Evolutionary conservation across 2,329 filamentous ascomycete species (phyloP), one percentile per base, ranked within the genome.

Genomic region (Cordyceps tenuipes): DNA sequence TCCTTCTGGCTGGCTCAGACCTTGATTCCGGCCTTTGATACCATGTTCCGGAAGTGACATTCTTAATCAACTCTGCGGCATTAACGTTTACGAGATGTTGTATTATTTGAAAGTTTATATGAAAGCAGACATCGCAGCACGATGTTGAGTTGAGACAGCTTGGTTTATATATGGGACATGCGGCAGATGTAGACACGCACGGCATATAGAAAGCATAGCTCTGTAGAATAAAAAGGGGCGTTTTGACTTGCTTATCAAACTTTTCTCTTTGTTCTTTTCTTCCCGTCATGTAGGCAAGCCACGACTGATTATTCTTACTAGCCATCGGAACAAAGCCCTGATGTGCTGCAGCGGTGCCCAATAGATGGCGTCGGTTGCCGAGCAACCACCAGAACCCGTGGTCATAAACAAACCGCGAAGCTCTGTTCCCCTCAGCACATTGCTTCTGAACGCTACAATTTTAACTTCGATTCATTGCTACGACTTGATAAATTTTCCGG

Each of bases 1-100:
- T 97, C 92, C 63, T 99, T 99, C 86, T 99, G 94, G 94, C 85
- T 99, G 71, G 94, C 94, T 61, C 94, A 99, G 81, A 97, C 94
- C 34, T 81, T 99, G 69, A 99, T 99, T 71, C 94, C 94, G 56
- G 88, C 91, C 44, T 97, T 97, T 75, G 90, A 85, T 67, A 72
- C 67, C 61, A 75, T 75, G 64, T 68, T 82, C 61, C 70, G 69
- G 62, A 71, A 71, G 66, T 73, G 69, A 66, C 65, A 59, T 56
- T 59, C 49, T 61, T 50, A 57, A 46, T 61, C 26, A 39, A 31
- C 46, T 47, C n/a, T 29, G 31, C 44, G 26, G 49, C 26, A 46
- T 26, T 12, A 59, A 53, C 34, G 36, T 36, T 39, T 9, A 39
- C 12, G 41, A 39, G 39, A 41, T 36, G 49, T 46, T 59, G 47